These are phyloP conservation scores for Amanita molliuscula DNA, from an alignment of 768 basidiomycete species.

Conservation along the genomic window DNA sequence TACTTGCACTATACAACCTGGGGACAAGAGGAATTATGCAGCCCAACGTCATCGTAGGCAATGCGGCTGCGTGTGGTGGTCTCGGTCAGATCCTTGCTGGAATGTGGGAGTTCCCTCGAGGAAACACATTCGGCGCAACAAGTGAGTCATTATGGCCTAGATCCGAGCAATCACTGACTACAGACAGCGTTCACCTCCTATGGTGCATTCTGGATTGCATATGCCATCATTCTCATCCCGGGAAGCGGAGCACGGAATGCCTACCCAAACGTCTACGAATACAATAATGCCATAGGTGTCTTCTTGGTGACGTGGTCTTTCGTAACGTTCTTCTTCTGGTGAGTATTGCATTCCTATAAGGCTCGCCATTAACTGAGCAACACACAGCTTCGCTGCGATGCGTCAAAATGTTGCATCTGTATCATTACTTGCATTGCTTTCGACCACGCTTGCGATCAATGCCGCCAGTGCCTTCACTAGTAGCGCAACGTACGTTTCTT, in stretches of 20 bases:
- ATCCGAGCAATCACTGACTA: not conserved
- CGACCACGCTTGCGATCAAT: conserved; percentile 29
- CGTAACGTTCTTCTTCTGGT: conserved; percentile 46
- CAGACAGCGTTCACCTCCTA: conserved; percentile 51
- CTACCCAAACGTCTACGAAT: conserved; percentile 24
- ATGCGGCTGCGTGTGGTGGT: conserved; percentile 61
- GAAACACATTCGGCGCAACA: conserved; percentile 50
- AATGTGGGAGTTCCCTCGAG: conserved; percentile 54
- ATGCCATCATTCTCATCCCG: conserved; percentile 46
- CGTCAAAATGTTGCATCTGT: conserved; percentile 25
- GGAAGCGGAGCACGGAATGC: conserved; percentile 38
- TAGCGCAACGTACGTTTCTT: conserved; percentile 18
- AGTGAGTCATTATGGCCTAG: conserved; percentile 23
- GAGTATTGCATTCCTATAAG: conserved; percentile 5
- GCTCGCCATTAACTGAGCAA: no score
- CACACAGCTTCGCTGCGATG: conserved; percentile 13
- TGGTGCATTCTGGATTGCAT: conserved; percentile 66
- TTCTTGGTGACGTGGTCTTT: conserved; percentile 53
- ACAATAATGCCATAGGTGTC: conserved; percentile 40
- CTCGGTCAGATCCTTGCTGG: conserved; percentile 62
- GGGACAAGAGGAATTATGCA: conserved; percentile 25
- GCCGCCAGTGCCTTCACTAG: conserved; percentile 26
- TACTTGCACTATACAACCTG: conserved; percentile 54
- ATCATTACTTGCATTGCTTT: conserved; percentile 24
- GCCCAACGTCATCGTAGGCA: conserved; percentile 56